Evolutionary conservation across 441 rosid species (phyloP), one percentile per base, ranked within the genome.

Genomic region (Brassica hybrid): DNA sequence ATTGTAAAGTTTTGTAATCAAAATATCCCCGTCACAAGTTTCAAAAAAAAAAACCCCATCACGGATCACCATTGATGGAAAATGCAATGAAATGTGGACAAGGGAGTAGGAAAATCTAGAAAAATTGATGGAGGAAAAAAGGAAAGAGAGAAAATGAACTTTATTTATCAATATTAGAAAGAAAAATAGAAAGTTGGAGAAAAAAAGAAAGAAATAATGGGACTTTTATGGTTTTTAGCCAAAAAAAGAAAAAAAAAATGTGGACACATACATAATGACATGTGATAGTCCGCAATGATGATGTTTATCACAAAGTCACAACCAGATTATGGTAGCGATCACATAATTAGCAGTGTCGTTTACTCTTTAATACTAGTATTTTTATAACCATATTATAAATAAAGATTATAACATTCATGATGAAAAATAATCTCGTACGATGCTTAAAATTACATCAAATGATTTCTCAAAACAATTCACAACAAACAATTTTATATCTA

Each of bases 211-310:
- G 2, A 34, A 34, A 34, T 7, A 34, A 7, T 34, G 9, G 2
- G 41, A 34, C 34, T 34, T 34, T 38, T 38, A 38, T 38, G 45
- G 48, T 10, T 41, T 41, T 41, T n/a, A n/a, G 27, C 27, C 27
- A 25, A 25, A 25, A 25, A 25, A 25, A 25, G 4, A 25, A 25
- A 25, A 25, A 25, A 25, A 25, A 25, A 18, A 16, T 60, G 65
- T 27, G 65, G 10, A 27, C 2, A 61, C 65, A 61, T 27, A 6
- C 38, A 27, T 6, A n/a, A 6, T 2, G 54, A 52, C 17, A 52
- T 73, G 38, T 52, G 71, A 21, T 54, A 21, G 27, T 36, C 38
- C n/a, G 16, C 70, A 50, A 62, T 10, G 14, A 38, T 36, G 17
- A 38, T 17, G 25, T 7, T 36, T 21, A 64, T 23, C 6, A 10